A percentile compares a stretch with the other conserved stretches of the same genome.
These are phyloP conservation scores for Verticillium tricorpus DNA, from an alignment of 2,329 filamentous ascomycete species.

Conservation along the genomic window DNA sequence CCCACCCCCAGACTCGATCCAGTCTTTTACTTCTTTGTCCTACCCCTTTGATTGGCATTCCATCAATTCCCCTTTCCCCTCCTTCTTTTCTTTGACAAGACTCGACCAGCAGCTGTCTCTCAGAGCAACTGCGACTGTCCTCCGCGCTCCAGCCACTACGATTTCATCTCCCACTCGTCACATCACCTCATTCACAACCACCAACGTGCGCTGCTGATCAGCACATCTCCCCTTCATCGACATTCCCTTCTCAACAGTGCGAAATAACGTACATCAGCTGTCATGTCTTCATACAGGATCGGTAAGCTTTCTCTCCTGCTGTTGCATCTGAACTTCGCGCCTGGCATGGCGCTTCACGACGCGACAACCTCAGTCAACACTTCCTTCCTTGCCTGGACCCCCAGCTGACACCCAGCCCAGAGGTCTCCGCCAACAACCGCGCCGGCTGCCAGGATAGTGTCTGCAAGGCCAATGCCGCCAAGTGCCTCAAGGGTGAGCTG, in stretches of 20 bases:
- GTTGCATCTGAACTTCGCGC: not conserved
- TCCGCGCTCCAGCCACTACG: not conserved
- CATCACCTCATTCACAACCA: not conserved
- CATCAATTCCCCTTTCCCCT: not conserved
- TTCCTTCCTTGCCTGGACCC: not conserved
- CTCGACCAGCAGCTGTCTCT: not conserved
- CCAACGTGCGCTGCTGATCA: not conserved
- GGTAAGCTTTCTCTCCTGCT: conserved; percentile 27
- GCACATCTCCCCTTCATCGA: not conserved
- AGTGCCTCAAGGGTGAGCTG: conserved; percentile 75
- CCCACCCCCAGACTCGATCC: too few relatives aligned
- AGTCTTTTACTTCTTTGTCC: too few relatives aligned
- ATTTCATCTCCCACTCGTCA: not conserved
- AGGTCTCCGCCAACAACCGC: conserved; percentile 65
- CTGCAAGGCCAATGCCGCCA: conserved; percentile 66
- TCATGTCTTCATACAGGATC: conserved; percentile 43
- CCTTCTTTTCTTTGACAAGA: conserved; percentile 7
- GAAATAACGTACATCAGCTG: conserved; percentile 5
- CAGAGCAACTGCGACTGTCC: not conserved
- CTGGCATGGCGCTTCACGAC: not conserved
- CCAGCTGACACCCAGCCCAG: conserved; percentile 37
- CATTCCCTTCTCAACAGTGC: not conserved
- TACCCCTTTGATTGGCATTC: not conserved
- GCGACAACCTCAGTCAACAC: not conserved
- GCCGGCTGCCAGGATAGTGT: conserved; percentile 68